Conservation (phyloP, 805 yeast species). For the Candida argentea region DNA sequence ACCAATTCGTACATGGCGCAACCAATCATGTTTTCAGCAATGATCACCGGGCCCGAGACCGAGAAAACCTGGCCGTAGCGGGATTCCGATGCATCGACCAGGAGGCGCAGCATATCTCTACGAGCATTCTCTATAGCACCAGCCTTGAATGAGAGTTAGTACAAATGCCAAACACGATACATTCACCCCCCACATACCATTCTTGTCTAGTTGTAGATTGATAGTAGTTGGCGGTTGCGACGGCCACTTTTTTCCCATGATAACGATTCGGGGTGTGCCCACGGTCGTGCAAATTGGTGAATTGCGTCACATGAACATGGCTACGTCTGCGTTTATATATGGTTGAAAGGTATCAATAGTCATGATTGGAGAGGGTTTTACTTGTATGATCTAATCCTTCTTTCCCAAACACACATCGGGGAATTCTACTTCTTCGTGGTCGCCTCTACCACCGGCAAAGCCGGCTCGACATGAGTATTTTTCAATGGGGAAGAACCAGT, state of each 20-base stretch:
- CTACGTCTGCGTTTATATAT: too few relatives aligned
- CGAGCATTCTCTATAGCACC: conserved; percentile 97
- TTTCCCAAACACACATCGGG: conserved; percentile 36
- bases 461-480: conserved; percentile 26
- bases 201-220: too few relatives aligned
- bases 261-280: too few relatives aligned
- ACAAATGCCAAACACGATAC: too few relatives aligned
- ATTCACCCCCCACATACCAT: too few relatives aligned
- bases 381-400: too few relatives aligned
- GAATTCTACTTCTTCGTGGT: conserved; percentile 32
- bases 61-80: conserved; percentile 86
- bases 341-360: too few relatives aligned
- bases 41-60: conserved; percentile 95
- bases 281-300: too few relatives aligned
- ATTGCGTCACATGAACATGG: too few relatives aligned
- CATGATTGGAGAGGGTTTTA: too few relatives aligned
- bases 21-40: conserved; percentile 98
- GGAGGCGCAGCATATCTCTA: conserved; percentile 79
- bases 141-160: conserved; percentile 45
- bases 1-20: conserved; percentile 99
- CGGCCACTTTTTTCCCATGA: too few relatives aligned
- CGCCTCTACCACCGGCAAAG: conserved; percentile 33
- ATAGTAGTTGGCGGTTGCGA: too few relatives aligned
- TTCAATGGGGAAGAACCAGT: conserved; percentile 34
- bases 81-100: conserved; percentile 58